phyloP scores from a whole-genome alignment of 805 yeast species.

The Wickerhamiella lipophila region DNA sequence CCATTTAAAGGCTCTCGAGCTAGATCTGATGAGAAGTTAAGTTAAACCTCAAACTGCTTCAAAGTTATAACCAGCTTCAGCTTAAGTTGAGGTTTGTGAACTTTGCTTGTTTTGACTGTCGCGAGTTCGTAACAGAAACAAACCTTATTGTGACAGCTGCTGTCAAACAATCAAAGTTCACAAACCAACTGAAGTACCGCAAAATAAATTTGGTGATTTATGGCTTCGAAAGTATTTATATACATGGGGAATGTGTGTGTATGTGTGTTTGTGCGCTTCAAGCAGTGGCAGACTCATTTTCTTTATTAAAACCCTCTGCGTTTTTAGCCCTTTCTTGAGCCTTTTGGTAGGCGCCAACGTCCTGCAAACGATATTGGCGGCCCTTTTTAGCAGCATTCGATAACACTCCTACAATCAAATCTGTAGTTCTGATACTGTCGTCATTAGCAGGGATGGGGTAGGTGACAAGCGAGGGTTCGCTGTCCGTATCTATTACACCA shows the following conservation, averaged over 20 bases:
- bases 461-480: slow-evolving; percentile 78
- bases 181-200: too few relatives aligned
- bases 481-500: slow-evolving; percentile 87
- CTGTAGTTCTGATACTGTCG: slow-evolving; percentile 71
- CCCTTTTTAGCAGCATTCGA: slow-evolving; percentile 81
- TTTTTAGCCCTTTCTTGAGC: slow-evolving; percentile 16
- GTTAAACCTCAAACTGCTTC: neutral
- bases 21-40: neutral
- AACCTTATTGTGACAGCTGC: neutral
- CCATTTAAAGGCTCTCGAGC: neutral
- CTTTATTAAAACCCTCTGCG: slow-evolving; percentile 17
- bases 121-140: neutral
- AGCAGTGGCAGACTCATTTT: neutral
- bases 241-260: too few relatives aligned
- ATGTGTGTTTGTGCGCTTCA: neutral
- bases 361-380: slow-evolving; percentile 40
- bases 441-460: slow-evolving; percentile 96
- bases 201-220: too few relatives aligned
- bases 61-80: neutral
- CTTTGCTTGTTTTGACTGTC: neutral
- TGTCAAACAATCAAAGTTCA: too few relatives aligned
- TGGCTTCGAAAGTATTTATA: too few relatives aligned
- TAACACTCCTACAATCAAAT: slow-evolving; percentile 68
- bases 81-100: neutral
- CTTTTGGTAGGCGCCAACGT: slow-evolving; percentile 27